Conservation (phyloP, 345 rosid genomes). For the Hibiscus syriacus region DNA sequence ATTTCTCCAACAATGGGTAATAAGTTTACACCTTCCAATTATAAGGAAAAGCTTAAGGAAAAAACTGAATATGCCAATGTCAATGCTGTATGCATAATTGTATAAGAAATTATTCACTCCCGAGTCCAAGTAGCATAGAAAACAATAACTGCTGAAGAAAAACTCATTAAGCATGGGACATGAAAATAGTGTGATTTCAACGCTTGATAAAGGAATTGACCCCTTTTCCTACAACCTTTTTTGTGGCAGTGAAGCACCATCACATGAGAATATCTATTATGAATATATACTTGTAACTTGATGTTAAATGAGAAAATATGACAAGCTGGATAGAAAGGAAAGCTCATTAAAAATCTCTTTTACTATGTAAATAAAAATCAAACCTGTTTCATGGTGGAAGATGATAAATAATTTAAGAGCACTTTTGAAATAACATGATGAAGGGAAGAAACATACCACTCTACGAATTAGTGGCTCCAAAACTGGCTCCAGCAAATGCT, state of each 20-base stretch:
- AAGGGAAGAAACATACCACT: conserved; percentile 54
- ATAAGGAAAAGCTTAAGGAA: neutral
- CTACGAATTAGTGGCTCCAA: conserved; percentile 90
- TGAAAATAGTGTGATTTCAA: neutral
- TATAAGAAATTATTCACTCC: neutral
- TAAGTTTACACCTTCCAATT: neutral
- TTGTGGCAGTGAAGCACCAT: neutral
- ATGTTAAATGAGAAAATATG: neutral
- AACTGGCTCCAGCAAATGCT: conserved; percentile 73
- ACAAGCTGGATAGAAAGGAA: neutral
- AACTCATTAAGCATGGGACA: neutral
- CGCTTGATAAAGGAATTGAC: neutral
- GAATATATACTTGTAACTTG: neutral
- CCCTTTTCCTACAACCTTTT: neutral
- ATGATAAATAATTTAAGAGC: neutral
- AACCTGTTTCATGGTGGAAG: neutral
- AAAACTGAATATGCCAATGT: neutral
- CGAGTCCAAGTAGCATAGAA: neutral
- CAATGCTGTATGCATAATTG: neutral
- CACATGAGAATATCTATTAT: neutral
- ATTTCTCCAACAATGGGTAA: neutral
- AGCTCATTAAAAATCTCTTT: neutral
- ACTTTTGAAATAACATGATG: neutral
- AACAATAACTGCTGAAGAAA: neutral
- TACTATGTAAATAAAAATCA: neutral